Base-by-base conservation (phyloP, 768 basidiomycete genomes). In the Lanmaoa rubissima region DNA sequence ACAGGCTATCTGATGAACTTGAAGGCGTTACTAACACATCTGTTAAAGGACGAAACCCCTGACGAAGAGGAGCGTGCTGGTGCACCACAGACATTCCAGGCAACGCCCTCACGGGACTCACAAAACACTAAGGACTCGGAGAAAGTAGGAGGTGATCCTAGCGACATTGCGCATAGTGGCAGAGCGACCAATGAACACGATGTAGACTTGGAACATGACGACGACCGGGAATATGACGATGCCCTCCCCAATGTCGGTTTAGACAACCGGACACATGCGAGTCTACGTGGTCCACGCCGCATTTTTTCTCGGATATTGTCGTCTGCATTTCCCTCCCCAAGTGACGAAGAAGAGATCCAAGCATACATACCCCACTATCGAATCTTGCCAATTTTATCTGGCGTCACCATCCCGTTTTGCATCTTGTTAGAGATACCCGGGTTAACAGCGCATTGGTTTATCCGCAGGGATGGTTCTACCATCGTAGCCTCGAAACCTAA, bases 371-470 rank as follows among this genome's bases (percentile, higher is more conserved):
- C 86, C 24, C 80, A 81, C 50, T 87, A 86, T 65, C 84, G 90
- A 17, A 74, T 74, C 50, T 72, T 83, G 5, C 88, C 88, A 0
- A 84, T 90, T 41, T 54, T 90, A 10, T 83, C 88, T 14, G 87
- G 86, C 19, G 76, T 87, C 40, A 68, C 85, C 57, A 82, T 89
- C 38, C 87, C 89, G 0, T 90, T 94, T 63, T 82, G 86, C 17
- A 88, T 92, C 48, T 77, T 94, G n/a, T 76, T 93, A 32, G 87
- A 88, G 63, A 89, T 94, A 31, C 92, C 92, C 1, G 87, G 87
- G 16, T 71, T 92, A 12, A 92, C 89, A 1, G 85, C 84, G 56
- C 78, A 80, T 51, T 90, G 88, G 90, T 90, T 85, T 59, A 79
- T 87, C 54, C 79, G 78, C 7, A 89, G 82, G 0, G 72, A 76